Conservation (phyloP, 306 rosid genomes). For the Vigna mungo region DNA sequence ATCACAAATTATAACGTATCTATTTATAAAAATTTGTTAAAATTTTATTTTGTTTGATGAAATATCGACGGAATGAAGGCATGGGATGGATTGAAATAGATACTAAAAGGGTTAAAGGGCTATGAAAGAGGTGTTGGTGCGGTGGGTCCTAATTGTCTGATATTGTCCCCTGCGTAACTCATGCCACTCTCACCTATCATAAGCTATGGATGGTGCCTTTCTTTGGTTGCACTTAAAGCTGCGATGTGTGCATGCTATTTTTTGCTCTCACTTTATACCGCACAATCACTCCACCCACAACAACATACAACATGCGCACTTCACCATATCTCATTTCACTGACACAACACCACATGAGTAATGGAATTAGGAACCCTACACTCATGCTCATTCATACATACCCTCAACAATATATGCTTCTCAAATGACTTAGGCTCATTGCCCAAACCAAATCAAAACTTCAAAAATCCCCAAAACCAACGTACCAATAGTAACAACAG, state of each 20-base stretch:
- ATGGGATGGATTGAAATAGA: not conserved
- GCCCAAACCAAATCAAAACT: no score
- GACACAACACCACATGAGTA: no score
- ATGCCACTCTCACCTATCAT: constrained; percentile 29
- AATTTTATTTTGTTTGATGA: no score
- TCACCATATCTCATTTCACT: no score
- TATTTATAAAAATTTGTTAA: no score
- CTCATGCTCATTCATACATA: no score
- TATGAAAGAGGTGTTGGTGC: not conserved
- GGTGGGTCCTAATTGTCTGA: constrained; percentile 35
- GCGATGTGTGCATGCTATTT: constrained; percentile 42
- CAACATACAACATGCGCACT: constrained; percentile 21
- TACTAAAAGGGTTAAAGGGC: constrained; percentile 20
- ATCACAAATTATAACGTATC: no score
- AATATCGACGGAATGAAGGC: not conserved
- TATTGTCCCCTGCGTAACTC: not conserved
- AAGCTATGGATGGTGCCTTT: not conserved
- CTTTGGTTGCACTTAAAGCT: constrained; percentile 50
- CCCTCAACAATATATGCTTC: no score
- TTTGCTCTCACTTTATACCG: constrained; percentile 48
- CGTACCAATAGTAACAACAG: not conserved
- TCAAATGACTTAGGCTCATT: no score
- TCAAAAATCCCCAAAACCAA: not conserved
- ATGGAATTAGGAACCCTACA: no score
- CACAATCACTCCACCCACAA: constrained; percentile 40